Percentiles rank a stretch among this genome's conserved stretches.
Evolutionary conservation across 2,329 filamentous ascomycete species (phyloP).

Genomic region (Chaetomium olivaceum): DNA sequence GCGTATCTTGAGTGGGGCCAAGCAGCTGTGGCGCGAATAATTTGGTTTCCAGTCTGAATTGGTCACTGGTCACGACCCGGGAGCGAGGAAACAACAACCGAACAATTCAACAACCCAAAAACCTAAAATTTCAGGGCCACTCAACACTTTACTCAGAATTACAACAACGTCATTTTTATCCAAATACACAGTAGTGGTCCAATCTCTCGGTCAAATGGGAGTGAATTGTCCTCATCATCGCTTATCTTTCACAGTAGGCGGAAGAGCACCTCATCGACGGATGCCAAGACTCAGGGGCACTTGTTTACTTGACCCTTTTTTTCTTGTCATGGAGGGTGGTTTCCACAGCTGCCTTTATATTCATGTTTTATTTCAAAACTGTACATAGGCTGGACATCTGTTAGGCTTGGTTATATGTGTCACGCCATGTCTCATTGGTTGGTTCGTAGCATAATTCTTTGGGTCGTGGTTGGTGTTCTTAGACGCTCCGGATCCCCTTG

Average conservation of each 20-base stretch:
- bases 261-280: background rate
- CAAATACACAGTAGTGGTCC: background rate
- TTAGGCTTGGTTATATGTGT: background rate
- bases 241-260: background rate
- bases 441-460: background rate
- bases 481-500: background rate
- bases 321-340: background rate
- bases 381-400: background rate
- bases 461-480: background rate
- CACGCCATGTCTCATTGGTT: background rate
- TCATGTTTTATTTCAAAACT: background rate
- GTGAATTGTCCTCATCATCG: background rate
- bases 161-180: background rate
- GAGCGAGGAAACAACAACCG: background rate
- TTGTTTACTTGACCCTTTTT: slow-evolving; percentile 12
- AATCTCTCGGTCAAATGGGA: background rate
- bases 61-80: no score
- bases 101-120: no score
- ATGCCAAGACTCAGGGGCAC: slow-evolving; percentile 19
- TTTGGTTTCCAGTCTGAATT: background rate
- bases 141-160: background rate
- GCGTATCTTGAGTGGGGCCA: slow-evolving; percentile 9
- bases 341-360: background rate
- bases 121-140: no score
- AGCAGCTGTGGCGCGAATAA: background rate